Evolutionary conservation across 345 rosid genomes (phyloP).

Genomic region (Moricandia arvensis): DNA sequence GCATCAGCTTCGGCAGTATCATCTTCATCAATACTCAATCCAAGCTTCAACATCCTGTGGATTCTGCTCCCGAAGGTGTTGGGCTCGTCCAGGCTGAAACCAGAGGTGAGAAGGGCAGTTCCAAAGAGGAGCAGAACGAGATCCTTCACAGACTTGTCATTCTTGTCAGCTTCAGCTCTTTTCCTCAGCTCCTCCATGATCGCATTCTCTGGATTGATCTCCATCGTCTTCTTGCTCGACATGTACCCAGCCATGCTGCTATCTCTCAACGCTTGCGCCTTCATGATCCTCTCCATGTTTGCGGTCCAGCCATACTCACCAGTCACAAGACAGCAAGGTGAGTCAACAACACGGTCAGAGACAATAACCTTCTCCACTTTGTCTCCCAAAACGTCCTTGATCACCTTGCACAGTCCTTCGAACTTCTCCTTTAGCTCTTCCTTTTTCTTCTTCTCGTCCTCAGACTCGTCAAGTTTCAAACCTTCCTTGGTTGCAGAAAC

Average conservation of each 20-base stretch:
- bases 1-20: background rate
- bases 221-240: too few relatives aligned
- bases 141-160: constrained; percentile 4
- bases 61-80: constrained; percentile 7
- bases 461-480: background rate
- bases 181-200: constrained; percentile 11
- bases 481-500: background rate
- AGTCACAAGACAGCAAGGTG: background rate
- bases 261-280: too few relatives aligned
- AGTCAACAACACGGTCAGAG: constrained; percentile 9
- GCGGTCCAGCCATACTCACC: constrained; percentile 5
- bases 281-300: constrained; percentile 9
- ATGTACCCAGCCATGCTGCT: too few relatives aligned
- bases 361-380: constrained; percentile 1
- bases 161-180: background rate
- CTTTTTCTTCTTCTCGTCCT: constrained; percentile 5
- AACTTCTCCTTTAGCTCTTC: constrained; percentile 5
- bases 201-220: background rate
- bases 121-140: constrained; percentile 1
- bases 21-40: background rate
- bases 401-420: background rate
- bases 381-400: constrained; percentile 8
- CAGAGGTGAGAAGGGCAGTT: background rate
- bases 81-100: constrained; percentile 2
- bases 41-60: constrained; percentile 9